Base-by-base conservation (phyloP, 371 early-diverging fungal species). In the Synchytrium microbalum region DNA sequence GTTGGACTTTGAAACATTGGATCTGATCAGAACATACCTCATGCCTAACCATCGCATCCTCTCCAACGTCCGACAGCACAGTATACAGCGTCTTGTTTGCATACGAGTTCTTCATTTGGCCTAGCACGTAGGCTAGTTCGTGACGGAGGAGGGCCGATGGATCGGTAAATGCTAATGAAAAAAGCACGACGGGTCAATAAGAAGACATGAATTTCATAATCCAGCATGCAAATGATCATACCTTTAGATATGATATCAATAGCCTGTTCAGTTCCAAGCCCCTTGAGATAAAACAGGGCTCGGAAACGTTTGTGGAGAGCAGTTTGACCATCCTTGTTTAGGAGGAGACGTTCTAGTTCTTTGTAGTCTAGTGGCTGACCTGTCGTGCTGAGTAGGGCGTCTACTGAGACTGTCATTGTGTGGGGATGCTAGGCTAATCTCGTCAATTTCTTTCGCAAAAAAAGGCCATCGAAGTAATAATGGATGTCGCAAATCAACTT, bases 1-100 rank as follows among this genome's bases (percentile, higher is more conserved):
- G 65, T n/a, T 30, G 54, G 25, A 16, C 26, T 13, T 24, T 8
- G 2, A 24, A 30, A n/a, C n/a, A n/a, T n/a, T n/a, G n/a, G n/a
- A n/a, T n/a, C n/a, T n/a, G n/a, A n/a, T n/a, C n/a, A n/a, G 61
- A 53, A 57, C 64, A 51, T 67, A 86, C 89, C 79, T 98, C 99
- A 72, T 99, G 99, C 23, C 99, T 86, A 32, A 98, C 99, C 92
- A 99, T 99, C 54, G 90, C 90, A 71, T 95, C 91, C 74, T 96
- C 89, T 0, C 75, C 64, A 53, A 71, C 67, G 65, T 92, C 75
- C 31, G 75, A 76, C n/a, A 96, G 75, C 8, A 96, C 88, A 10
- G 64, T 53, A 60, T 69, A 68, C 23, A 99, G 83, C 23, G 84
- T 75, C 0, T 84, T 79, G 54, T 94, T 86, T 24, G 98, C 93